These are phyloP conservation scores for Blastobotrys persicus DNA, from an alignment of 1,139 yeast genomes.

Conservation along the genomic window DNA sequence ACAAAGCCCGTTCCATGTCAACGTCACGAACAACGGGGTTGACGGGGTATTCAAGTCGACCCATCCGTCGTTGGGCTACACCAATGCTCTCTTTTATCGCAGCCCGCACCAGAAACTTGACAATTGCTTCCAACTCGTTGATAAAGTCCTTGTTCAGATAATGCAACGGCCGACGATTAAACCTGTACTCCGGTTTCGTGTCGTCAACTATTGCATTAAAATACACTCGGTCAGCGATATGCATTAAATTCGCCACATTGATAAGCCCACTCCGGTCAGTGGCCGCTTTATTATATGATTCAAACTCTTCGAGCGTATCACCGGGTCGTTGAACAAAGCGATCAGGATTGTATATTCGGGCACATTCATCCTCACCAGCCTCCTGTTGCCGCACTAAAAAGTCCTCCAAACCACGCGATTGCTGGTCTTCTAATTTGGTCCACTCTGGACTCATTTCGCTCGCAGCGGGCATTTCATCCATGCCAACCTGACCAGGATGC, in stretches of 20 bases:
- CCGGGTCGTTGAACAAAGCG: conserved; percentile 2
- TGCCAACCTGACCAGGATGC: conserved; percentile 26
- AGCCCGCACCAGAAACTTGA: neutral
- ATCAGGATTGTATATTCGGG: neutral
- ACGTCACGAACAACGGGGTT: neutral
- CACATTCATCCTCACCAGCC: neutral
- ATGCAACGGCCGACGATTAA: conserved; percentile 3
- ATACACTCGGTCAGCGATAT: conserved; percentile 14
- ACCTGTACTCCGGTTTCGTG: conserved; percentile 2
- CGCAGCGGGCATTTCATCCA: conserved; percentile 51
- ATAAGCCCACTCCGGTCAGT: conserved; percentile 3
- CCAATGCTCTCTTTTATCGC: conserved; percentile 1
- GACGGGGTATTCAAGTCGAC: neutral
- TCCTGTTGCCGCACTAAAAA: conserved; percentile 7
- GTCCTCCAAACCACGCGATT: conserved; percentile 30
- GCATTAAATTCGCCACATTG: conserved; percentile 12
- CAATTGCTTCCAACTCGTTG: conserved; percentile 2
- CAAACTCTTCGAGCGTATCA: neutral
- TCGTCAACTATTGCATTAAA: conserved; percentile 18
- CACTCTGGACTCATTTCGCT: conserved; percentile 53
- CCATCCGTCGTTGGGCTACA: neutral
- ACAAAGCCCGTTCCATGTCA: conserved; percentile 4
- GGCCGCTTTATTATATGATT: neutral
- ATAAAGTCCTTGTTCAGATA: conserved; percentile 2
- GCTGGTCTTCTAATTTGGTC: conserved; percentile 49